phyloP scores from a whole-genome alignment of 2,329 filamentous ascomycete species.

The Stachybotrys chlorohalonatus region DNA sequence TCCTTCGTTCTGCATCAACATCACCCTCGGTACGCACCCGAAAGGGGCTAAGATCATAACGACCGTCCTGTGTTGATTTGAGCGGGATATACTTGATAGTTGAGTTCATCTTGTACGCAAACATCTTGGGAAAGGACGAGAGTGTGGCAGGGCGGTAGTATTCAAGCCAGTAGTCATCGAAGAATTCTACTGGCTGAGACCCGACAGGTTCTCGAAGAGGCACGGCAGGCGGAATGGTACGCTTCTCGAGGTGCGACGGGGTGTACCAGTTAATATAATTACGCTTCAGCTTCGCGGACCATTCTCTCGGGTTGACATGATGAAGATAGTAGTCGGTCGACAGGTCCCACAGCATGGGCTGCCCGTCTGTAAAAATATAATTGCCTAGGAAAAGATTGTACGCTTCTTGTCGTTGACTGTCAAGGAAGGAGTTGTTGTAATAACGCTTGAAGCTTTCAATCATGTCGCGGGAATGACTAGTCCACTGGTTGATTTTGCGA shows the following conservation, averaged over 20 bases:
- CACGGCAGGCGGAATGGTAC: slow-evolving; percentile 41
- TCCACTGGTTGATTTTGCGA: slow-evolving; percentile 98
- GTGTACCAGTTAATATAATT: slow-evolving; percentile 90
- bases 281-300: slow-evolving; percentile 51
- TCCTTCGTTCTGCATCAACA: slow-evolving; percentile 52
- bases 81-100: slow-evolving; percentile 77
- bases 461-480: slow-evolving; percentile 94
- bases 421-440: slow-evolving; percentile 97
- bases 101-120: slow-evolving; percentile 85
- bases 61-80: slow-evolving; percentile 60
- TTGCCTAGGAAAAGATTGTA: slow-evolving; percentile 97
- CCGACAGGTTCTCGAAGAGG: slow-evolving; percentile 24
- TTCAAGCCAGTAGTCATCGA: slow-evolving; percentile 95
- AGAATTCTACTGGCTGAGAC: slow-evolving; percentile 46
- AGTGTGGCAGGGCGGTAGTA: slow-evolving; percentile 86
- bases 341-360: slow-evolving; percentile 96
- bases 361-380: slow-evolving; percentile 77
- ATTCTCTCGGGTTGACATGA: slow-evolving; percentile 71
- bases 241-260: slow-evolving; percentile 57
- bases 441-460: slow-evolving; percentile 98
- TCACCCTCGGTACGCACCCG: slow-evolving; percentile 61
- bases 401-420: slow-evolving; percentile 94
- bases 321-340: slow-evolving; percentile 94
- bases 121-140: slow-evolving; percentile 86
- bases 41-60: slow-evolving; percentile 83